Base-by-base conservation (phyloP, 768 basidiomycete species). In the Termitomyces sp. region DNA sequence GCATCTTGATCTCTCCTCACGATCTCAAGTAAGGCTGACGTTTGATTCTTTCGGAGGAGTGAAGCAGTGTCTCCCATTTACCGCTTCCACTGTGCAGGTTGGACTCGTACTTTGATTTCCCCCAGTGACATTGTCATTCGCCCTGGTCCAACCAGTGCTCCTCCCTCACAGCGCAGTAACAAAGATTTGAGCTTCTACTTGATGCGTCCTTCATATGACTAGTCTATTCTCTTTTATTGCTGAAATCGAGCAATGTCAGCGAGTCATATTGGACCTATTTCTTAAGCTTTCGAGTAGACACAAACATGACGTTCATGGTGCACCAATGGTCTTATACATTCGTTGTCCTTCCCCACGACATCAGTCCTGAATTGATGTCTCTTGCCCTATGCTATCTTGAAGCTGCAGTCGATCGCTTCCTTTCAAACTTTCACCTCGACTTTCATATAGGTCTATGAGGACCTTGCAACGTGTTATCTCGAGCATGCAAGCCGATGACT, bases 271-370 rank as follows among this genome's bases (percentile, higher is more conserved):
- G 16, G 22, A 50, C 10, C 24, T 9, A 9, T 46, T 18, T 30
- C 26, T 26, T 44, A 3, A 8, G 2, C 16, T 18, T 16, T 7
- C 10, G 6, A 26, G 12, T 16, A 16, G 24, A 45, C 26, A 45
- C 24, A 12, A 37, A 14, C 9, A 37, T 18, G 24, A n/a, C 18
- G 18, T 18, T 24, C 9, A 69, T 68, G 64, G 48, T 56, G 1
- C 56, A 49, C 24, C 40, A 57, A 42, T 68, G 69, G 32, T 65
- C 67, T 3, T 75, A 74, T 67, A 74, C 68, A 12, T 79, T 83
- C 44, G 81, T 80, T 33, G 78, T 78, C 34, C 74, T 83, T 14
- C 76, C 80, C 6, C 81, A 83, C 67, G 82, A 81, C 7, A 82
- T 82, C 59, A 81, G 82, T 4, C 68, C 74, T 46, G 81, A 83